A percentile compares a stretch with the other conserved stretches of the same genome.
These are phyloP conservation scores for Botrytis sinoallii DNA, from an alignment of 2,329 filamentous ascomycete genomes.

Conservation along the genomic window DNA sequence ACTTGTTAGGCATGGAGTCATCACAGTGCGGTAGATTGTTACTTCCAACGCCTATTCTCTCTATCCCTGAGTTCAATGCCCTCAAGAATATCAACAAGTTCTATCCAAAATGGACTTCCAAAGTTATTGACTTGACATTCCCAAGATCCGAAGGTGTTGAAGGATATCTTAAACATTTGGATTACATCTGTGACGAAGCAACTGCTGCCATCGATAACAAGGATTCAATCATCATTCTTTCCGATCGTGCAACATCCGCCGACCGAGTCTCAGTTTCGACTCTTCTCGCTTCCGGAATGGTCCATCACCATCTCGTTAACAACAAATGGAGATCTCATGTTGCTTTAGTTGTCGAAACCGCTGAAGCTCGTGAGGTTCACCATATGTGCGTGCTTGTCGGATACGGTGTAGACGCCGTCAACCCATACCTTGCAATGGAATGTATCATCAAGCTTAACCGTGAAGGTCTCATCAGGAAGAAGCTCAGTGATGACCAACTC, in stretches of 20 bases:
- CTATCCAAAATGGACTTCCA: conserved; percentile 80
- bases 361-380: conserved; percentile 93
- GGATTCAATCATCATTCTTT: conserved; percentile 84
- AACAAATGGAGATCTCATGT: conserved; percentile 94
- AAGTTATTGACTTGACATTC: conserved; percentile 89
- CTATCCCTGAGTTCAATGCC: conserved; percentile 86
- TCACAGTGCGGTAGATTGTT: conserved; percentile 84
- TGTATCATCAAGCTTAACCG: conserved; percentile 96
- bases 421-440: conserved; percentile 93
- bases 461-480: conserved; percentile 88
- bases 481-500: conserved; percentile 74
- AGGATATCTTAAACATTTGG: conserved; percentile 83
- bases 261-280: conserved; percentile 84
- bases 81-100: conserved; percentile 72
- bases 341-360: conserved; percentile 85
- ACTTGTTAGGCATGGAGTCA: conserved; percentile 88
- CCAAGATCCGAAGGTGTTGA: conserved; percentile 77
- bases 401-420: conserved; percentile 91
- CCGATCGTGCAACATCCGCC: conserved; percentile 79
- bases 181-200: conserved; percentile 81
- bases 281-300: conserved; percentile 84
- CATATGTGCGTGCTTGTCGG: conserved; percentile 98
- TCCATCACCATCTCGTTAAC: conserved; percentile 90
- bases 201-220: conserved; percentile 79
- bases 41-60: conserved; percentile 83